phyloP scores from a whole-genome alignment of 148 eudicot species.

The Rhododendron williamsianum region DNA sequence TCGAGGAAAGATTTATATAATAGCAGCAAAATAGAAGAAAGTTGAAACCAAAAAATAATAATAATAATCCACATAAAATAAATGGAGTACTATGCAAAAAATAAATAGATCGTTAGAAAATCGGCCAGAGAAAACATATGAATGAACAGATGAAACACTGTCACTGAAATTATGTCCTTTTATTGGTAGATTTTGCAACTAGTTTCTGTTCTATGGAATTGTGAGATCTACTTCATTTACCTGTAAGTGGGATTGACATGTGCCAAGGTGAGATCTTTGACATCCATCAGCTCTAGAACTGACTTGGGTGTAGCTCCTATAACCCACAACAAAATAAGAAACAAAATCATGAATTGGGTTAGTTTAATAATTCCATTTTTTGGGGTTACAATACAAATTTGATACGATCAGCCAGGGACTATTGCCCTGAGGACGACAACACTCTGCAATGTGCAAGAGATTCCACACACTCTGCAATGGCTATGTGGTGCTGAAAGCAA shows the following conservation, averaged over 20 bases:
- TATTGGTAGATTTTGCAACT: not conserved
- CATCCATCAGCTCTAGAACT: slow-evolving; percentile 98
- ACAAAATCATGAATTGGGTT: not conserved
- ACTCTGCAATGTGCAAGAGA: too few species aligned
- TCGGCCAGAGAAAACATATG: not conserved
- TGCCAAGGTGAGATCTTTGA: slow-evolving; percentile 93
- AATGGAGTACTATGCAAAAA: not conserved
- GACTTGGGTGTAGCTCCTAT: slow-evolving; percentile 95
- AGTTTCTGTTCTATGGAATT: not conserved
- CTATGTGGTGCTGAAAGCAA: too few species aligned
- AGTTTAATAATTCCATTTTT: not conserved
- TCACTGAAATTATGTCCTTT: not conserved
- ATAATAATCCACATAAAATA: not conserved
- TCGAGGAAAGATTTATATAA: not conserved
- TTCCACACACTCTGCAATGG: not conserved
- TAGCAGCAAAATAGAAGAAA: not conserved
- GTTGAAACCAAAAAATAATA: not conserved
- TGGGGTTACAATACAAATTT: too few species aligned
- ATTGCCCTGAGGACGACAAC: too few species aligned
- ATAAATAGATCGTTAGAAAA: not conserved
- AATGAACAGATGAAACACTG: not conserved
- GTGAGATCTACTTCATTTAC: slow-evolving; percentile 21
- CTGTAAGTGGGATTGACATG: slow-evolving; percentile 98
- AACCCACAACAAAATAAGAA: not conserved
- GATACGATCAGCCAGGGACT: too few species aligned